phyloP scores from a whole-genome alignment of 352 stramenopile species.

The Phytophthora boehmeriae region DNA sequence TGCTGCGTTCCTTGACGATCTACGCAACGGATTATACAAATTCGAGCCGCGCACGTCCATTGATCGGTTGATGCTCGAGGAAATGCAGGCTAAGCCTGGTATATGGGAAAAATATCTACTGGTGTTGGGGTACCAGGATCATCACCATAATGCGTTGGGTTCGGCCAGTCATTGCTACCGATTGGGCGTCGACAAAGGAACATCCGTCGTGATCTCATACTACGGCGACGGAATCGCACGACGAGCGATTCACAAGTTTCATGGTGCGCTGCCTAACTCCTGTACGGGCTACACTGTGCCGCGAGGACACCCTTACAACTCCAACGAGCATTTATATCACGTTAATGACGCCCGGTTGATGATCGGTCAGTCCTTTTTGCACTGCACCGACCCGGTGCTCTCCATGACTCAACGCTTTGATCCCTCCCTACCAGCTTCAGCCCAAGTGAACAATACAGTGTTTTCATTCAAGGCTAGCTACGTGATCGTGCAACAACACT shows the following conservation, averaged over 20 bases:
- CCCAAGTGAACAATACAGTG: slow-evolving; percentile 3
- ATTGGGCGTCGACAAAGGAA: slow-evolving; percentile 21
- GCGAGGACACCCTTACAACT: slow-evolving; percentile 5
- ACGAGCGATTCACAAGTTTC: slow-evolving; percentile 18
- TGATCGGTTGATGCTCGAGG: slow-evolving; percentile 15
- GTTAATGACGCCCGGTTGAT: slow-evolving; percentile 16
- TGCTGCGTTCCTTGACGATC: slow-evolving; percentile 19
- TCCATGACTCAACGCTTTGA: slow-evolving; percentile 3
- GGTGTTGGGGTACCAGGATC: slow-evolving; percentile 16
- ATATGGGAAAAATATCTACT: slow-evolving; percentile 17
- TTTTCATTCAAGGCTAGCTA: slow-evolving; percentile 29
- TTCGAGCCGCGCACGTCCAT: slow-evolving; percentile 8
- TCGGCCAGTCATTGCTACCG: slow-evolving; percentile 19
- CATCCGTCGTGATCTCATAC: slow-evolving; percentile 12
- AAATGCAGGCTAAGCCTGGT: slow-evolving; percentile 6
- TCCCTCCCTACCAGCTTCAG: neutral
- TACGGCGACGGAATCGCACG: slow-evolving; percentile 14
- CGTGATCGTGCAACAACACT: slow-evolving; percentile 30
- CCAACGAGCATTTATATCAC: slow-evolving; percentile 1
- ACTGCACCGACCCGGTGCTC: slow-evolving; percentile 16
- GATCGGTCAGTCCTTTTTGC: slow-evolving; percentile 13
- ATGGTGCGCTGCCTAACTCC: slow-evolving; percentile 13
- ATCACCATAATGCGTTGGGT: slow-evolving; percentile 9
- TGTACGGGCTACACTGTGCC: slow-evolving; percentile 23
- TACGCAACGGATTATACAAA: slow-evolving; percentile 21